These are phyloP conservation scores for Kluyveromyces sp. DNA, from an alignment of 1,139 yeast species.

Conservation along the genomic window DNA sequence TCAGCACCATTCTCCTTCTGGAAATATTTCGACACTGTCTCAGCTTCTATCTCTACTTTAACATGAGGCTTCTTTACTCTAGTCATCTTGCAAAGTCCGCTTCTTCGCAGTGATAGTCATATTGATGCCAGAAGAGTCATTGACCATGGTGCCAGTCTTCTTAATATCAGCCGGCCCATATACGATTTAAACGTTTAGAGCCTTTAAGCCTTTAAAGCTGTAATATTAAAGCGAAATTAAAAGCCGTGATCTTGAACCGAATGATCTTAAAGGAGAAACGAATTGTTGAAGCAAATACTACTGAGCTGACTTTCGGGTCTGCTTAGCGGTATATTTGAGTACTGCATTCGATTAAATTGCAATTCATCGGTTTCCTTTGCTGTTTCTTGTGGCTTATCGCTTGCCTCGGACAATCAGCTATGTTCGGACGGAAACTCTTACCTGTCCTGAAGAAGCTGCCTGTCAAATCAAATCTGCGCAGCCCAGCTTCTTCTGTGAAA, in stretches of 20 bases:
- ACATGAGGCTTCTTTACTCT: slow-evolving; percentile 12
- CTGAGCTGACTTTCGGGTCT: no score
- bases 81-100: neutral
- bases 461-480: neutral
- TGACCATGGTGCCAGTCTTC: no score
- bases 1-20: slow-evolving; percentile 11
- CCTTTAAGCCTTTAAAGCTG: no score
- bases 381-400: neutral
- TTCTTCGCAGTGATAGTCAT: neutral
- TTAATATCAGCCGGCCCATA: no score
- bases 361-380: neutral
- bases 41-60: slow-evolving; percentile 14
- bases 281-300: no score
- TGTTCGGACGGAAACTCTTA: slow-evolving; percentile 15
- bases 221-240: neutral
- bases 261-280: no score
- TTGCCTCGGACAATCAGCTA: slow-evolving; percentile 3
- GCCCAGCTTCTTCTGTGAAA: neutral
- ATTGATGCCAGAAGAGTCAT: neutral
- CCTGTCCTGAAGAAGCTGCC: slow-evolving; percentile 12
- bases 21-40: slow-evolving; percentile 18
- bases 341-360: slow-evolving; percentile 1
- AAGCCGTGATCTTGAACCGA: no score
- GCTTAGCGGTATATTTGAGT: no score
- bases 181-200: no score